phyloP scores from a whole-genome alignment of 352 stramenopile species.

The Phytopythium boreale region DNA sequence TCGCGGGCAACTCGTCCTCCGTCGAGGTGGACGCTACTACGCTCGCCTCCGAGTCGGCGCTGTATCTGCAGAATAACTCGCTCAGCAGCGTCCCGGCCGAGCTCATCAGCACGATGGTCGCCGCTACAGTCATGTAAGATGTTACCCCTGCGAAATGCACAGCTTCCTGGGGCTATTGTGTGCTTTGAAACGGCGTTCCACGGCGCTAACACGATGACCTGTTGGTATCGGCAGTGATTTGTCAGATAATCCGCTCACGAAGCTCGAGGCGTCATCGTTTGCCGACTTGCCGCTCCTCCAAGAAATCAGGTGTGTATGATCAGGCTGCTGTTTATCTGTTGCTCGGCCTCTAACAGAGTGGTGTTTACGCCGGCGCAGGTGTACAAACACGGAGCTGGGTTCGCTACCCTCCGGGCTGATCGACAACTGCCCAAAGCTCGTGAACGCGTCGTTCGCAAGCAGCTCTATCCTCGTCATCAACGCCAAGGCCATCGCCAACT shows the following conservation, averaged over 20 bases:
- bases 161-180: neutral
- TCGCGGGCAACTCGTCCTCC: conserved; percentile 16
- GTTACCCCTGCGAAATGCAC: no score
- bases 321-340: neutral
- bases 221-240: conserved; percentile 29
- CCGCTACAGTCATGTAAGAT: conserved; percentile 38
- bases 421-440: conserved; percentile 35
- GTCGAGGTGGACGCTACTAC: conserved; percentile 18
- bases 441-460: conserved; percentile 35
- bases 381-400: conserved; percentile 37
- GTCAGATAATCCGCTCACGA: conserved; percentile 55
- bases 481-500: conserved; percentile 35
- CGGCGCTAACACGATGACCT: neutral
- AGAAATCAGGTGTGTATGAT: conserved; percentile 29
- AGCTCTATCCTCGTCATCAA: conserved; percentile 46
- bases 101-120: conserved; percentile 43
- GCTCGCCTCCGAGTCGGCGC: conserved; percentile 23
- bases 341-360: neutral
- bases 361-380: conserved; percentile 14
- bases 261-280: conserved; percentile 47
- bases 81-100: conserved; percentile 32
- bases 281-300: conserved; percentile 35
- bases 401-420: conserved; percentile 30
- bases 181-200: neutral
- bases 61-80: conserved; percentile 53